Evolutionary conservation across 1,139 yeast species (phyloP).

Genomic region (Candida buenavistaensis): DNA sequence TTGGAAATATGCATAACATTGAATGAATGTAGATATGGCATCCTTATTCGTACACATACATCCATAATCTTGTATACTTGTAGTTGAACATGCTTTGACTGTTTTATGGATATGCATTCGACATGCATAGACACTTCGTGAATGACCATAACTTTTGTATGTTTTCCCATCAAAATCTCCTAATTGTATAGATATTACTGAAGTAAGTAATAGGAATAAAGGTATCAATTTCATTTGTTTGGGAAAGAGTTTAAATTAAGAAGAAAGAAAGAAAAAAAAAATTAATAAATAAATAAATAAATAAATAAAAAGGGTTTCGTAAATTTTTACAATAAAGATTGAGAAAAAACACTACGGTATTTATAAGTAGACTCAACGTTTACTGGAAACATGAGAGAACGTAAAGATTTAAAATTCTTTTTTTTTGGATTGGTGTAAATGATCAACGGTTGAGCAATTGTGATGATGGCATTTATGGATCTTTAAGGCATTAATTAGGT

Average conservation of each 20-base stretch:
- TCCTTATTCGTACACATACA: slow-evolving; percentile 15
- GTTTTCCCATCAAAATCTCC: slow-evolving; percentile 3
- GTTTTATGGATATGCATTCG: slow-evolving; percentile 9
- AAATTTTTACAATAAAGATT: no score
- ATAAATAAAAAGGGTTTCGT: no score
- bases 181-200: slow-evolving; percentile 1
- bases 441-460: no score
- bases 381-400: no score
- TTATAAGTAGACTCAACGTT: no score
- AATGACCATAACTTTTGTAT: slow-evolving; percentile 5
- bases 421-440: neutral
- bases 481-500: no score
- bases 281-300: no score
- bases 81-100: slow-evolving; percentile 14
- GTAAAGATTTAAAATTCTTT: no score
- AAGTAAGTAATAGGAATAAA: slow-evolving; percentile 1
- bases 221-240: slow-evolving; percentile 2
- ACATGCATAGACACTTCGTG: slow-evolving; percentile 6
- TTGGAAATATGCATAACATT: slow-evolving; percentile 13
- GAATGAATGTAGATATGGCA: slow-evolving; percentile 17
- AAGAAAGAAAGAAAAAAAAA: no score
- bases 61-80: slow-evolving; percentile 7
- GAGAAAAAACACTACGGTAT: no score
- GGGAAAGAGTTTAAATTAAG: no score
- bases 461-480: neutral